A percentile compares a stretch with the other conserved stretches of the same genome.
Evolutionary conservation across 768 basidiomycete species (phyloP).

Genomic region (Phaeotremella fagi): DNA sequence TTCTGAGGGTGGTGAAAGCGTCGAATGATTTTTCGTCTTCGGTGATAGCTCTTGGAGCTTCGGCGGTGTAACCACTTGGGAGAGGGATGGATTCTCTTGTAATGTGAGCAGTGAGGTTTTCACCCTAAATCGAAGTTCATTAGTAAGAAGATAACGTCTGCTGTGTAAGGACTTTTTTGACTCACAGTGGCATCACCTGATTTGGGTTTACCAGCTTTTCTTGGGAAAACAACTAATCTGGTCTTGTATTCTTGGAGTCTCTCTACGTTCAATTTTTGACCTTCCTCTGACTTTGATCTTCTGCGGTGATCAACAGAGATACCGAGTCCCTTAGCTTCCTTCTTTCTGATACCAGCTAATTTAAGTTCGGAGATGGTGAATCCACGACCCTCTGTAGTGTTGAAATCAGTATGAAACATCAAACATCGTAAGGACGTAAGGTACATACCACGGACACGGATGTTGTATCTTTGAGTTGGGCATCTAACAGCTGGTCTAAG

Average conservation of each 20-base stretch:
- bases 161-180: conserved; percentile 23
- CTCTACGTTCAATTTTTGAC: conserved; percentile 90
- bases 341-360: conserved; percentile 88
- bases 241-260: conserved; percentile 88
- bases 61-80: conserved; percentile 63
- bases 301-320: conserved; percentile 96
- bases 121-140: conserved; percentile 56
- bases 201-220: conserved; percentile 91
- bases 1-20: conserved; percentile 83
- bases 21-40: conserved; percentile 80
- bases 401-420: conserved; percentile 4
- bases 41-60: conserved; percentile 89
- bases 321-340: conserved; percentile 87
- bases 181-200: conserved; percentile 86
- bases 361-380: conserved; percentile 93
- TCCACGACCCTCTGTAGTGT: conserved; percentile 63
- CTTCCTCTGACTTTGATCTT: conserved; percentile 94
- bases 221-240: conserved; percentile 92
- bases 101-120: conserved; percentile 72
- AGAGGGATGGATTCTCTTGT: conserved; percentile 59
- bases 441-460: conserved; percentile 75
- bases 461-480: conserved; percentile 96
- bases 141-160: background rate
- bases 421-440: background rate
- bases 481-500: conserved; percentile 96